Conservation (phyloP, 2,329 filamentous ascomycete genomes). For the Aspergillus persii region DNA sequence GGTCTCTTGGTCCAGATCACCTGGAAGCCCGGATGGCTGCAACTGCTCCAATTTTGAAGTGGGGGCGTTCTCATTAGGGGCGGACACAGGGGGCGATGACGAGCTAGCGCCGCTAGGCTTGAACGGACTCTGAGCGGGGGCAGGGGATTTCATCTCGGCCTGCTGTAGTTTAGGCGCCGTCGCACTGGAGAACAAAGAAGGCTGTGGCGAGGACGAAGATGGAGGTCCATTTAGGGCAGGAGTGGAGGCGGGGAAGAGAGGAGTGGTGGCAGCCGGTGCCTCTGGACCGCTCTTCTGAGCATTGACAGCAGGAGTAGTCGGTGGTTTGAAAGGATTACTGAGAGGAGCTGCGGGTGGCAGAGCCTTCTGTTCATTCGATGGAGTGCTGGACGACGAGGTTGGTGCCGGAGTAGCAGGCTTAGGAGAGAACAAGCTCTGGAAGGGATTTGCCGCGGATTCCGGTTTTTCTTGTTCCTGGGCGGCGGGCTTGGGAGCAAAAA, state of each 20-base stretch:
- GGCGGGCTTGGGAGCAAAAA: slow-evolving; percentile 23
- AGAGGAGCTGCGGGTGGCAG: slow-evolving; percentile 12
- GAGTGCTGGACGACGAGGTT: slow-evolving; percentile 5
- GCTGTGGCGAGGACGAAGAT: slow-evolving; percentile 2
- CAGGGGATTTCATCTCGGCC: slow-evolving; percentile 3
- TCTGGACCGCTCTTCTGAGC: slow-evolving; percentile 9
- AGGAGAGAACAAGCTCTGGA: slow-evolving; percentile 18
- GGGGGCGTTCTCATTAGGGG: neutral
- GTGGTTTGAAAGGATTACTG: slow-evolving; percentile 15
- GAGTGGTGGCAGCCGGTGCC: slow-evolving; percentile 12
- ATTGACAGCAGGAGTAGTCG: slow-evolving; percentile 10
- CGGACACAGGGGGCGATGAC: neutral
- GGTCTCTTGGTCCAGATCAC: slow-evolving; percentile 15
- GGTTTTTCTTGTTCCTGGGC: slow-evolving; percentile 15
- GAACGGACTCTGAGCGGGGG: slow-evolving; percentile 11
- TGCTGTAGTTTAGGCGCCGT: slow-evolving; percentile 8
- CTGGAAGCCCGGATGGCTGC: slow-evolving; percentile 17
- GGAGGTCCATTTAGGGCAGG: neutral
- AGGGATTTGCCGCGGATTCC: slow-evolving; percentile 20
- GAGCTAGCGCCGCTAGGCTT: slow-evolving; percentile 14
- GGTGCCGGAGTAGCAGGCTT: slow-evolving; percentile 11
- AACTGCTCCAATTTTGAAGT: slow-evolving; percentile 13
- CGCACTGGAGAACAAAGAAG: slow-evolving; percentile 9
- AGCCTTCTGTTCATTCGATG: slow-evolving; percentile 15
- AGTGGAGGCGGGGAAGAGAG: slow-evolving; percentile 15